These are phyloP conservation scores for Tulasnella sp. DNA, from an alignment of 768 basidiomycete species.

Conservation along the genomic window DNA sequence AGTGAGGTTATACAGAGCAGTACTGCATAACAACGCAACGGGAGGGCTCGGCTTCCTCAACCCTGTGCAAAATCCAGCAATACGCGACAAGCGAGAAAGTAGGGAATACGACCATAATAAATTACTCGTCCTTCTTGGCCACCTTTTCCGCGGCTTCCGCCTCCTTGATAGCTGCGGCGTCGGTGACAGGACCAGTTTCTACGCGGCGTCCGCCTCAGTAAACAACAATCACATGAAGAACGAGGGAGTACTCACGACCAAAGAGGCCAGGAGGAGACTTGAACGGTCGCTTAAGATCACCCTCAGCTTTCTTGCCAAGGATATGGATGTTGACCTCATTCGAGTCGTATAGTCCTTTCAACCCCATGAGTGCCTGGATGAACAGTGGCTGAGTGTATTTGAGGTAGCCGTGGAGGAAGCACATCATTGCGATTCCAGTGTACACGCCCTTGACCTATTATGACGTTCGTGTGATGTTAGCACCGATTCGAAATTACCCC, in stretches of 20 bases:
- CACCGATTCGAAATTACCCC: neutral
- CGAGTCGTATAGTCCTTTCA: constrained; percentile 81
- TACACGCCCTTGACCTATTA: constrained; percentile 34
- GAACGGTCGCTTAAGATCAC: constrained; percentile 85
- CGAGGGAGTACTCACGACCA: constrained; percentile 38
- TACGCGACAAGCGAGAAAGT: too few species aligned
- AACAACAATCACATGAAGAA: neutral
- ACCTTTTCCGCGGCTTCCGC: constrained; percentile 92
- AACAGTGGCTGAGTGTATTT: constrained; percentile 94
- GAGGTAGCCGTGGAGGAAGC: constrained; percentile 85
- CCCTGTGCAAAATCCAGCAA: too few species aligned
- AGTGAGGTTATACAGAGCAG: too few species aligned
- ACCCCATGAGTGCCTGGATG: constrained; percentile 88
- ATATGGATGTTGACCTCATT: constrained; percentile 75
- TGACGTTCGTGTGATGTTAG: neutral
- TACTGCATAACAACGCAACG: too few species aligned
- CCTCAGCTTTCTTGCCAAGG: constrained; percentile 63
- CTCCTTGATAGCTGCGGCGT: constrained; percentile 73
- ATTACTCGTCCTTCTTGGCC: constrained; percentile 64
- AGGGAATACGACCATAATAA: neutral
- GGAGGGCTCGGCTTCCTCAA: too few species aligned
- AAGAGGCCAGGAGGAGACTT: constrained; percentile 58
- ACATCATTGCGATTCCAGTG: constrained; percentile 77
- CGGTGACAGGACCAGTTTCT: constrained; percentile 63
- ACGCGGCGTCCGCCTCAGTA: constrained; percentile 24